These are phyloP conservation scores for Byssothecium circinans DNA, from an alignment of 2,329 filamentous ascomycete genomes.

Conservation along the genomic window DNA sequence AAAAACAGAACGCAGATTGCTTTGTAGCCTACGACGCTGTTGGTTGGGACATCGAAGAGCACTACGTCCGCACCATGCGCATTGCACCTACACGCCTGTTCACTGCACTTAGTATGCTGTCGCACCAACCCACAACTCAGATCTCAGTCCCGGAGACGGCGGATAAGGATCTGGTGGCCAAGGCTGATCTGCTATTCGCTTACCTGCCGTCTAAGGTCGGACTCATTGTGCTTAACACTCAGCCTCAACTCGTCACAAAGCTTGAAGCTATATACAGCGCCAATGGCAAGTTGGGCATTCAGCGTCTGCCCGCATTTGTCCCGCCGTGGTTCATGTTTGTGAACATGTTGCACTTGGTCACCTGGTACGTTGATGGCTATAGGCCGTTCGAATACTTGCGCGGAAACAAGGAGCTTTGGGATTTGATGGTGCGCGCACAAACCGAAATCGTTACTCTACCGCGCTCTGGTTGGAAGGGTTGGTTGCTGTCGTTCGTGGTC, in stretches of 20 bases:
- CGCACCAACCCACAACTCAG: conserved; percentile 19
- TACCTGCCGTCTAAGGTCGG: neutral
- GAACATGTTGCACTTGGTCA: conserved; percentile 14
- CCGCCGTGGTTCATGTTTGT: neutral
- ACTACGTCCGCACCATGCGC: conserved; percentile 12
- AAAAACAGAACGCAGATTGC: conserved; percentile 1
- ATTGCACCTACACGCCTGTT: conserved; percentile 10
- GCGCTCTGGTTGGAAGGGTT: conserved; percentile 21
- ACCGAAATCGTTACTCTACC: conserved; percentile 18
- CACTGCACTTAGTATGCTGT: conserved; percentile 18
- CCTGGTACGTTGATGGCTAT: conserved; percentile 19
- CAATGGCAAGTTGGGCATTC: conserved; percentile 7
- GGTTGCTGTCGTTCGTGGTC: conserved; percentile 18
- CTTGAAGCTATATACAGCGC: conserved; percentile 12
- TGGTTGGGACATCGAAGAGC: conserved; percentile 18
- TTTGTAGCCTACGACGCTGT: conserved; percentile 23
- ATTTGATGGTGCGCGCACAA: conserved; percentile 18
- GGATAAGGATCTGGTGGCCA: conserved; percentile 3
- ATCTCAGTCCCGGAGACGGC: conserved; percentile 18
- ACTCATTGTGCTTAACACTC: conserved; percentile 13
- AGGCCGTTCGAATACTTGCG: conserved; percentile 9
- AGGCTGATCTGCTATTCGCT: conserved; percentile 20
- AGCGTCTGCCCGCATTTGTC: conserved; percentile 8
- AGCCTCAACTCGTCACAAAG: conserved; percentile 6
- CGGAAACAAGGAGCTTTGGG: conserved; percentile 16